Base-by-base conservation (phyloP, 495 filamentous ascomycete genomes). In the Lasiosphaeria miniovina region DNA sequence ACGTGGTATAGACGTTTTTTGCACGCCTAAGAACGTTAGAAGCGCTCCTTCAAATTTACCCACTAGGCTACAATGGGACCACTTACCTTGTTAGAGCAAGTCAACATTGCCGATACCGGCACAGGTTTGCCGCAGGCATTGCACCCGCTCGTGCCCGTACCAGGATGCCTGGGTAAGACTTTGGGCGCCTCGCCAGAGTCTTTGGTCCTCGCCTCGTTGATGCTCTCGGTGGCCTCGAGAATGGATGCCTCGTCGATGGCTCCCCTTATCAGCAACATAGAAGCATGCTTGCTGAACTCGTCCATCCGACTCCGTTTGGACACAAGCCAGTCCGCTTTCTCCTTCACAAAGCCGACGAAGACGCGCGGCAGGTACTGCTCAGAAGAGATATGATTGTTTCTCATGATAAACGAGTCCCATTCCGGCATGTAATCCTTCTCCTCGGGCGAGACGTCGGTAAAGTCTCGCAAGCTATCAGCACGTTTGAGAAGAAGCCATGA, bases 381-480 rank as follows among this genome's bases (percentile, higher is more conserved):
- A n/a, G 76, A 76, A 9, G 75, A 80, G 34, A 82, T 62, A 52
- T 74, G 74, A 60, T 76, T 69, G 36, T 61, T n/a, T n/a, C n/a
- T 66, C 43, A 78, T 72, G 33, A 81, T 76, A 49, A 77, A 82
- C 3, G 72, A 68, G 54, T 84, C 80, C 79, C 79, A 84, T 51
- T 75, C 72, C 49, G 68, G 70, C 59, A 82, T 73, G 55, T 78
- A 83, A 57, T 83, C 81, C 57, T 80, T 81, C 55, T 84, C 81
- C 12, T 70, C 70, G 12, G 67, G 68, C 17, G 74, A 69, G 10
- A 83, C 68, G 60, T 82, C 81, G 46, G 69, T 74, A 54, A 78
- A 82, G 56, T 84, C 81, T 9, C 71, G 66, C 35, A 83, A 75
- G 54, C 71, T 75, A 52, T 83, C 78, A 31, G 75, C 71, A 58